Base-by-base conservation (phyloP, 2,329 filamentous ascomycete species). In the Ophiosphaerella narmari region DNA sequence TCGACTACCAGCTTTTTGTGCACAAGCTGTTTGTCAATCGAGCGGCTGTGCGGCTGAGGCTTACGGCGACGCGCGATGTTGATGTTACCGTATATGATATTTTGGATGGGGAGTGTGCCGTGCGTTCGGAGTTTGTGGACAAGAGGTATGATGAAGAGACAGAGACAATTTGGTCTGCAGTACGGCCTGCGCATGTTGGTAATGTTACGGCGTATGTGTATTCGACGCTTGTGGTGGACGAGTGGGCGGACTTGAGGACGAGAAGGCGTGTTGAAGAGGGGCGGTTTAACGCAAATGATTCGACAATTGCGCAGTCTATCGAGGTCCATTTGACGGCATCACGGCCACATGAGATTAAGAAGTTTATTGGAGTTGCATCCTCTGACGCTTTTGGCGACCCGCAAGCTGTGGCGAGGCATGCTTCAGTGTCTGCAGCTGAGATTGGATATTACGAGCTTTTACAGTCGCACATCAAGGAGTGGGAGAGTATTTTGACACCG, bases 321-420 rank as follows among this genome's bases (percentile, higher is more conserved):
- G 68, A 76, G 8, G 76, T 87, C 24, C 74, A 70, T 1, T 74
- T 89, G 6, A 73, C 72, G 26, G 78, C 80, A 2, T 81, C 82
- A 1, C 63, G 82, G 55, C 78, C 78, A 0, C 76, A 82, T 3
- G 81, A 77, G 1, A 71, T 90, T 39, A 82, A 79, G 39, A 91
- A 91, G 63, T 90, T 81, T 57, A 78, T 90, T 13, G 88, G 88
- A 24, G 81, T 79, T 41, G 87, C 88, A 4, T 88, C 87, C 1
- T 82, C 81, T 0, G 88, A 90, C 68, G 86, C 85, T 0, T 90
- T 89, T 62, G 53, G 73, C 0, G 73, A 86, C 54, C 82, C 87
- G 0, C 74, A 81, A 49, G 60, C 67, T 2, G 76, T 78, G 1
- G 88, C 88, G 2, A 76, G 77, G 49, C 66, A 78, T 5, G 86